A percentile compares a stretch with the other conserved stretches of the same genome.
Conservation (phyloP, 345 rosid species). For the Gynandropsis gynandra region DNA sequence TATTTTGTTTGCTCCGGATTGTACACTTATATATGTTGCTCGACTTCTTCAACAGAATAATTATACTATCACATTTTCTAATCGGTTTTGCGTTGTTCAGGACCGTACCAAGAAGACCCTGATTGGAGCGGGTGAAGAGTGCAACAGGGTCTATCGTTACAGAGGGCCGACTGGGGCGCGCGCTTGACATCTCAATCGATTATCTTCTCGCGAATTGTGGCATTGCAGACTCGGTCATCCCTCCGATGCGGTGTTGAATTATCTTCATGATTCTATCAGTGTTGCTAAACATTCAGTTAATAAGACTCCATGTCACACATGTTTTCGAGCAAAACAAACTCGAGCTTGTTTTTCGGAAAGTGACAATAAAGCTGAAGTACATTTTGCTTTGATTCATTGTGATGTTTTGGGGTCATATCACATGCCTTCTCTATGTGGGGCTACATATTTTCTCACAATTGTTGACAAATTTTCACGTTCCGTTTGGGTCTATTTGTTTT, state of each 20-base stretch:
- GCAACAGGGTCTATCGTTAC: background rate
- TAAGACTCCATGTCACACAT: no score
- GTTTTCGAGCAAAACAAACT: constrained; percentile 3
- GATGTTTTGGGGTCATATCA: background rate
- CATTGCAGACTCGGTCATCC: background rate
- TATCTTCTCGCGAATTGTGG: background rate
- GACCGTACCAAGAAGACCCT: background rate
- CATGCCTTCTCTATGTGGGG: background rate
- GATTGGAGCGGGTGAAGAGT: no score
- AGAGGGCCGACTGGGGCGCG: background rate
- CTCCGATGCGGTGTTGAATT: no score
- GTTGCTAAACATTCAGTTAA: no score
- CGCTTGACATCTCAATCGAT: background rate
- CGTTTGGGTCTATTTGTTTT: no score
- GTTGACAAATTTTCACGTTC: background rate
- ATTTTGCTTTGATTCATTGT: background rate
- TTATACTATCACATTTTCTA: background rate
- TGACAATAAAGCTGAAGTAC: background rate
- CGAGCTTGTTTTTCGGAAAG: background rate
- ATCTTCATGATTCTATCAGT: no score
- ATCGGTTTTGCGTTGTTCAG: background rate
- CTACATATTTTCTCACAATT: background rate
- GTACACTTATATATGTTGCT: background rate
- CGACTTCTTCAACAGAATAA: background rate
- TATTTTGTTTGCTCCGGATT: background rate